Percentiles rank a stretch among this genome's conserved stretches.
phyloP scores from a whole-genome alignment of 108 stramenopile genomes.

The Aurantiochytrium sp. region DNA sequence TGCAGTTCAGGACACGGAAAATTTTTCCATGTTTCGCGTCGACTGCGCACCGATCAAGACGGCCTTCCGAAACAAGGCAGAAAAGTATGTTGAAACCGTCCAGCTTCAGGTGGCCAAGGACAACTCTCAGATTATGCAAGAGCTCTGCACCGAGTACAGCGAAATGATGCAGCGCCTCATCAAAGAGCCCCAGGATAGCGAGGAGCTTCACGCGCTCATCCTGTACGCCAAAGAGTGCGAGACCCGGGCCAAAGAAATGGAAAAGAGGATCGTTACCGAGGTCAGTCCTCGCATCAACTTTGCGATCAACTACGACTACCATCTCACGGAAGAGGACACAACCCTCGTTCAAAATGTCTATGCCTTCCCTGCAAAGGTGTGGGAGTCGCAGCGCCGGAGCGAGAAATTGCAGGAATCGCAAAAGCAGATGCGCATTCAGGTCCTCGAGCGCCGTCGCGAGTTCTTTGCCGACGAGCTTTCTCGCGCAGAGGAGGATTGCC shows the following conservation, averaged over 20 bases:
- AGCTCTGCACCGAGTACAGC: neutral
- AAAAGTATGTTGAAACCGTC: neutral
- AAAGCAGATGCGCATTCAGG: constrained; percentile 23
- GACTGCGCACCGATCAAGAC: constrained; percentile 22
- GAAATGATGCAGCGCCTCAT: neutral
- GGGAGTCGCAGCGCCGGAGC: neutral
- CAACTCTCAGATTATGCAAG: neutral
- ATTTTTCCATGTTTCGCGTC: neutral
- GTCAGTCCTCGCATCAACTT: neutral
- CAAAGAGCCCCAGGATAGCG: constrained; percentile 6
- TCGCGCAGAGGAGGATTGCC: constrained; percentile 26
- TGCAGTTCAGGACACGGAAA: neutral
- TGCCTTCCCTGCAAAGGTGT: neutral
- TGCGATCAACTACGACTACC: neutral
- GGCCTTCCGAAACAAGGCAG: neutral
- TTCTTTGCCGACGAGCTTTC: constrained; percentile 33
- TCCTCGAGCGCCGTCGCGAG: constrained; percentile 53
- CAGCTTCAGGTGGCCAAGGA: neutral
- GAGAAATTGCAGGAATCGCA: neutral
- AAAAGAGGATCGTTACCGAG: neutral
- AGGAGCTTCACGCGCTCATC: constrained; percentile 1
- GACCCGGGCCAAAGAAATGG: neutral
- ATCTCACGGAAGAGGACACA: neutral
- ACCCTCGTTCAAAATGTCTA: neutral
- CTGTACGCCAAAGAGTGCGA: neutral